A percentile compares a stretch with the other conserved stretches of the same genome.
Evolutionary conservation across 768 basidiomycete genomes (phyloP).

Genomic region (Rhodocollybia butyracea): DNA sequence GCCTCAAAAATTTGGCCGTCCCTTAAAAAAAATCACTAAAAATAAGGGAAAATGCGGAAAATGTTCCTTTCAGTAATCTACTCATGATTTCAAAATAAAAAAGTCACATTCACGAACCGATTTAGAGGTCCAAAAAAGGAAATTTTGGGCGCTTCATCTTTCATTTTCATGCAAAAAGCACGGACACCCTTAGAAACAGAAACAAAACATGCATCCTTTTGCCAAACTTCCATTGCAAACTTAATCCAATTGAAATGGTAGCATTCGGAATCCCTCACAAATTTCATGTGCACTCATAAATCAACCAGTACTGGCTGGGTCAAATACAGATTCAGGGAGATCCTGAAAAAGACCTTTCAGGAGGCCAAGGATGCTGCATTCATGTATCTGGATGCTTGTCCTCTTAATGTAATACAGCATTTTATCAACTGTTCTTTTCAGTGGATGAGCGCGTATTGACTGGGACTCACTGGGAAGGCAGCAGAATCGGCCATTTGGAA

Average conservation of each 20-base stretch:
- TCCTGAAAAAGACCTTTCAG: conserved; percentile 8
- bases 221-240: conserved; percentile 34
- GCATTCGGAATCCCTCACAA: conserved; percentile 4
- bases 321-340: conserved; percentile 17
- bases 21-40: not conserved
- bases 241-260: conserved; percentile 39
- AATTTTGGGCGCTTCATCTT: too few species aligned
- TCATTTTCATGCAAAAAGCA: too few species aligned
- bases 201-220: conserved; percentile 31
- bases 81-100: not conserved
- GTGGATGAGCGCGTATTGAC: conserved; percentile 19
- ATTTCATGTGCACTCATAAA: not conserved
- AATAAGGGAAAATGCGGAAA: not conserved
- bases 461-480: conserved; percentile 21
- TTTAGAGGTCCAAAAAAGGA: not conserved
- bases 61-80: not conserved
- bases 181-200: too few species aligned
- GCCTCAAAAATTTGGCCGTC: not conserved
- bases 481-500: conserved; percentile 26
- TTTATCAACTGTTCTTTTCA: conserved; percentile 20
- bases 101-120: not conserved
- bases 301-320: conserved; percentile 16
- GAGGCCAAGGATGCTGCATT: conserved; percentile 7
- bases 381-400: conserved; percentile 19
- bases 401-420: conserved; percentile 16